A percentile compares a stretch with the other conserved stretches of the same genome.
Conservation (phyloP, 192 early-diverging fungal species). For the Hyaloraphidium curvatum region DNA sequence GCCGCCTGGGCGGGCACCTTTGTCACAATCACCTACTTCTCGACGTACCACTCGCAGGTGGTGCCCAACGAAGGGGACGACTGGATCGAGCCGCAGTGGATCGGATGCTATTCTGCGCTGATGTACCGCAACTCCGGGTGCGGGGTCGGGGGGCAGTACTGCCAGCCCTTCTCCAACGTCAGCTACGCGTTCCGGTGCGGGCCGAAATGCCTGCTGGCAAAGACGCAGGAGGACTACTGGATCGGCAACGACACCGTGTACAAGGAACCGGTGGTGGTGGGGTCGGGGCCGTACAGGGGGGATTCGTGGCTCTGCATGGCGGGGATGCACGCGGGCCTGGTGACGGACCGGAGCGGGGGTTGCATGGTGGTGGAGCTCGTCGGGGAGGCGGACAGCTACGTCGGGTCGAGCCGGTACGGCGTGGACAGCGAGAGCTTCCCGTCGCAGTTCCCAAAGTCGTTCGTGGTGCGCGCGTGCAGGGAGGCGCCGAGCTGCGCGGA, state of each 20-base stretch:
- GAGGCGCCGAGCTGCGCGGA: background rate
- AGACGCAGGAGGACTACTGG: background rate
- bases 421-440: background rate
- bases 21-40: no score
- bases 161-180: background rate
- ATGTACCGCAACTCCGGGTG: no score
- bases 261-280: background rate
- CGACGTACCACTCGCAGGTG: no score
- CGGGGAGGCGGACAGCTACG: background rate
- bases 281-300: background rate
- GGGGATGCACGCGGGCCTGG: background rate
- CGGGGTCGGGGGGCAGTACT: background rate
- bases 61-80: no score
- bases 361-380: background rate
- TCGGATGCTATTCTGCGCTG: no score
- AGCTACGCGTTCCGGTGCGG: background rate
- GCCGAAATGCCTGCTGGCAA: background rate
- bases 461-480: background rate
- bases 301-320: slow-evolving; percentile 1
- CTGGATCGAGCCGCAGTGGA: no score
- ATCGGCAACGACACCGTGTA: background rate
- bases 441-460: background rate
- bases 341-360: background rate
- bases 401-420: background rate
- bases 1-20: no score